phyloP scores from a whole-genome alignment of 2,329 filamentous ascomycete species.

The Hypoxylon sp. region DNA sequence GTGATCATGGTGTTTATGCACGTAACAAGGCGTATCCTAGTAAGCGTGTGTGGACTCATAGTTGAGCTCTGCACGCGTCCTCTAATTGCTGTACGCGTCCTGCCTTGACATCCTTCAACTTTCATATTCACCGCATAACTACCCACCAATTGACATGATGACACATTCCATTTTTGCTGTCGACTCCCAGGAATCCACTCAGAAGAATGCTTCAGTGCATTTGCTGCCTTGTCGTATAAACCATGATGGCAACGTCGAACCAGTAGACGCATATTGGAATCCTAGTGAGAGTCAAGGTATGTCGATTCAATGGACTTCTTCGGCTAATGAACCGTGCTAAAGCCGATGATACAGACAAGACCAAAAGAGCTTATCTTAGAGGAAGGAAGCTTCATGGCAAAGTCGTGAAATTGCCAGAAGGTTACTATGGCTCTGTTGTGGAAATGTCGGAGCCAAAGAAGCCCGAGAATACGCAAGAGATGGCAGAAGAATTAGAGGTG shows the following conservation, averaged over 20 bases:
- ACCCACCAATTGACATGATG: slow-evolving; percentile 43
- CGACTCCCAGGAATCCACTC: slow-evolving; percentile 28
- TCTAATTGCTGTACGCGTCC: slow-evolving; percentile 29
- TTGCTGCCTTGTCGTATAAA: slow-evolving; percentile 84
- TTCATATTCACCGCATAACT: neutral
- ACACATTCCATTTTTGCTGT: slow-evolving; percentile 46
- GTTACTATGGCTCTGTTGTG: slow-evolving; percentile 75
- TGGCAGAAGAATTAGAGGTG: slow-evolving; percentile 55
- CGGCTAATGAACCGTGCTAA: slow-evolving; percentile 18
- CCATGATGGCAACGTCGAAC: slow-evolving; percentile 78
- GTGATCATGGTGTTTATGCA: slow-evolving; percentile 9
- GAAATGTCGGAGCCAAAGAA: slow-evolving; percentile 57
- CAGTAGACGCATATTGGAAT: slow-evolving; percentile 76
- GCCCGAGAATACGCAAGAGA: slow-evolving; percentile 44
- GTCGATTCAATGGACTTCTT: slow-evolving; percentile 44
- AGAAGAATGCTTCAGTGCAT: slow-evolving; percentile 55
- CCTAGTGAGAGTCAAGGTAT: slow-evolving; percentile 63
- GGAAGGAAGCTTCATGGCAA: slow-evolving; percentile 82
- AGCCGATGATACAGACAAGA: slow-evolving; percentile 57
- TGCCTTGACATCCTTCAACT: neutral
- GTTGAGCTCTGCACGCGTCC: slow-evolving; percentile 11
- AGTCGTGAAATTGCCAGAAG: slow-evolving; percentile 73
- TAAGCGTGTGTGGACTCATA: slow-evolving; percentile 2
- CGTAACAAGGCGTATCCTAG: slow-evolving; percentile 2
- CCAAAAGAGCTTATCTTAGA: slow-evolving; percentile 75